Evolutionary conservation across 2,329 filamentous ascomycete species (phyloP), one percentile per base, ranked within the genome.

Genomic region (Colletotrichum musae): DNA sequence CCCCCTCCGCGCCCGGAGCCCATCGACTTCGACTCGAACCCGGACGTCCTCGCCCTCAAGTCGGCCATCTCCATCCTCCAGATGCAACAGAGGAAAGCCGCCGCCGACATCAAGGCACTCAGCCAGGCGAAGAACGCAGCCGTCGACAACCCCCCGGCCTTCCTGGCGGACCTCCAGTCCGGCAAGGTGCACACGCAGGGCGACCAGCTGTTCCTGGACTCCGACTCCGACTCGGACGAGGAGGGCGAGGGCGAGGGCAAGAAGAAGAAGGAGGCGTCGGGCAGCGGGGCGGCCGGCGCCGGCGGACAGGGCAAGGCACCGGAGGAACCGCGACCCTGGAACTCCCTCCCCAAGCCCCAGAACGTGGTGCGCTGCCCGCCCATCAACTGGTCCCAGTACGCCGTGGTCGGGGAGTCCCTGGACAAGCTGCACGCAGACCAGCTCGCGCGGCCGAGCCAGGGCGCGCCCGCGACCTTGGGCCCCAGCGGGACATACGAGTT

Each of bases 301-400:
- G 21, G 58, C 12, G 52, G 28, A n/a, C 68, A 63, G 32, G 64
- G 52, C 36, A 67, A 62, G 63, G 24, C 48, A 12, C 54, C 41
- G 26, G 67, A 58, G 43, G 24, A 39, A 16, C 64, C 58, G 21
- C 57, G 45, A 52, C 63, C 82, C 2, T 94, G 94, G 83, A 84
- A 88, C 2, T 82, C 82, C 18, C 87, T 98, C 15, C 95, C 95
- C 0, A 87, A 87, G 15, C 90, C 93, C 6, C 95, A 98, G 79
- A 93, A 93, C 73, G 84, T 98, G 1, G 91, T 97, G 28, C 91
- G 95, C 48, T 94, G 92, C 82, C 95, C 95, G 9, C 92, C 94
- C 9, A 91, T 98, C 76, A 97, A 98, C 83, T 98, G 95, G 95
- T 89, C 91, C 13, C 95, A 97, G 77, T 98, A 98, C 79, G 93